A percentile compares a stretch with the other conserved stretches of the same genome.
phyloP scores from a whole-genome alignment of 345 rosid species.

The Schrenkiella parvula region DNA sequence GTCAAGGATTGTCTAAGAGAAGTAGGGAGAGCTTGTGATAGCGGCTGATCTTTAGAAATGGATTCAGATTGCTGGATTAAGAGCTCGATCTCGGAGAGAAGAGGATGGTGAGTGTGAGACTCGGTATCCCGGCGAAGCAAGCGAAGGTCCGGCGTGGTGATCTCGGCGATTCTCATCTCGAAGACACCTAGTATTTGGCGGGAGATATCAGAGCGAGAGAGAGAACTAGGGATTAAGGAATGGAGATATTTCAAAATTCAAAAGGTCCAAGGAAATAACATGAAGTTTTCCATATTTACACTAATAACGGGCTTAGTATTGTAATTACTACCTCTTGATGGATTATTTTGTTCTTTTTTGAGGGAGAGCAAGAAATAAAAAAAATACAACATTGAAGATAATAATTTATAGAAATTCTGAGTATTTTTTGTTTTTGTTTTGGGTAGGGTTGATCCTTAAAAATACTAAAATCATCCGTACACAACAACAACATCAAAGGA shows the following conservation, averaged over 20 bases:
- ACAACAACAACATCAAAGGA: conserved; percentile 41
- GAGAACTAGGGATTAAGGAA: conserved; percentile 8
- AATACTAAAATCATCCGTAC: conserved; percentile 71
- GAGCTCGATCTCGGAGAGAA: conserved; percentile 66
- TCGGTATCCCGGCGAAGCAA: conserved; percentile 19
- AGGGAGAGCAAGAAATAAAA: neutral
- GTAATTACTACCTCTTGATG: neutral
- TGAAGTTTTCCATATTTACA: neutral
- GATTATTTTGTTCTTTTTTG: neutral
- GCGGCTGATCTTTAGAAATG: conserved; percentile 31
- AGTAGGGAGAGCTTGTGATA: conserved; percentile 45
- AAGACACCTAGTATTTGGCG: conserved; percentile 24
- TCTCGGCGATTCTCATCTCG: conserved; percentile 79
- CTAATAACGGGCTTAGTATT: neutral
- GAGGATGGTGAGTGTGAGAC: conserved; percentile 26
- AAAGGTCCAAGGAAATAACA: neutral
- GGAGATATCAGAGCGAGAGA: conserved; percentile 9
- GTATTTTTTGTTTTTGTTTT: conserved; percentile 23
- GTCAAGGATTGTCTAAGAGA: conserved; percentile 51
- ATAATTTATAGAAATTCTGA: conserved; percentile 38
- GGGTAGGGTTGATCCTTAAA: conserved; percentile 35
- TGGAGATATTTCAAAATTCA: conserved; percentile 19
- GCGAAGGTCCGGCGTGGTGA: conserved; percentile 60
- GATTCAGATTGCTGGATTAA: conserved; percentile 57
- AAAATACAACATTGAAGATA: conserved; percentile 41